Evolutionary conservation across 2,329 filamentous ascomycete genomes (phyloP), one percentile per base, ranked within the genome.

Genomic region (Cytospora leucostoma): DNA sequence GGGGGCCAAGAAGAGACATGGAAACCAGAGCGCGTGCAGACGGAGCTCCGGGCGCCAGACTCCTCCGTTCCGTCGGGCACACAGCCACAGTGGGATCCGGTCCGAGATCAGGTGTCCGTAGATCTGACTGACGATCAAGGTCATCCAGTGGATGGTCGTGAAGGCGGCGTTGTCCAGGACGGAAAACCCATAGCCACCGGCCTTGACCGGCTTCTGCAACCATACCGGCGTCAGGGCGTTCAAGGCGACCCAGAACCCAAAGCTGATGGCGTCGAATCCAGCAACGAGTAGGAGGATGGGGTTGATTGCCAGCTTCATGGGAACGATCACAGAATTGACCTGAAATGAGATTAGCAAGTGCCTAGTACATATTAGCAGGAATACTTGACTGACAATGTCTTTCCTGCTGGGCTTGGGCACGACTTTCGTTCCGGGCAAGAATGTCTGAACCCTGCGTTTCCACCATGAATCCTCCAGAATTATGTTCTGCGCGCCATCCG

Each of bases 161-260:
- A 76, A 76, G 10, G 71, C 72, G 1, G 77, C 77, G 35, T 75
- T 78, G 60, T 78, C 73, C 17, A 74, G 68, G 0, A 76, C 70
- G 0, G 73, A 73, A 65, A 80, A 80, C 15, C 76, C 77, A 67
- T 80, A 80, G n/a, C 78, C 78, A 32, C 76, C 76, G 4, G 65
- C 68, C 7, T 68, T 67, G 17, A 70, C 62, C 1, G 77, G 74
- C 32, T 71, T 70, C 62, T 78, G 76, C 6, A 80, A 72, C 70
- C 74, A 79, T n/a, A 75, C 71, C 0, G 75, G 70, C 1, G 74
- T 72, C 1, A 76, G 47, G 33, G 69, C 66, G 71, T 83, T 82
- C 50, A 71, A 65, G 49, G 76, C 79, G 27, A 67, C 71, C 67
- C 78, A 83, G 17, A 83, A 76, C 19, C 74, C 69, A 68, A 82